Base-by-base conservation (phyloP, 306 rosid genomes). In the Trifolium dubium region DNA sequence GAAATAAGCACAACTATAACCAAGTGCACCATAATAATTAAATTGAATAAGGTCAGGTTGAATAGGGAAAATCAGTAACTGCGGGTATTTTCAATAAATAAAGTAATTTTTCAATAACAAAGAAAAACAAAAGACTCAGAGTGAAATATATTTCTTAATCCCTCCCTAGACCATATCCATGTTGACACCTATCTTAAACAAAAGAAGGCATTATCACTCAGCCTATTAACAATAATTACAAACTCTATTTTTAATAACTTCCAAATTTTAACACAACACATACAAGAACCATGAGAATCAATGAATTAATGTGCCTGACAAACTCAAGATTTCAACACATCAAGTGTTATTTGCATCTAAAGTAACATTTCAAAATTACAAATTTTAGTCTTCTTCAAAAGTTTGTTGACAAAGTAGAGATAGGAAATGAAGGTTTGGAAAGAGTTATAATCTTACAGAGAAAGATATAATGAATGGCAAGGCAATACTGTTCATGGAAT, bases 1-100 rank as follows among this genome's bases (percentile, higher is more conserved):
- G 14, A 35, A 55, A 58, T 55, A 19, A 44, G 51, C 32, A 65
- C 14, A 73, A 60, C 23, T 23, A 72, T 65, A 46, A 71, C 56
- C 15, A 70, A 49, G 32, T 28, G 72, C 59, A 51, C 13, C 47
- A 61, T 10, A 10, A 10, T 19, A 9, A 55, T 55, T 55, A 23
- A 55, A 55, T 55, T 4, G 34, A 55, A 12, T 10, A 23, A 4
- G 35, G 62, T 4, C 8, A 3, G 62, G 63, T 10, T 56, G 63
- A 56, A 49, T 34, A 18, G 35, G 63, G 35, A 31, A 73, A 46
- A 62, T 49, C 40, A 58, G 44, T 13, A 41, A 6, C 40, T 12
- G 51, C 62, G 34, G 30, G 49, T 63, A 50, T 62, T 12, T 32
- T 18, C 18, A 17, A 60, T 31, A 59, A 31, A 14, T 15, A 46